Evolutionary conservation across 805 yeast genomes (phyloP).

Genomic region (Grigorovia jiainica): DNA sequence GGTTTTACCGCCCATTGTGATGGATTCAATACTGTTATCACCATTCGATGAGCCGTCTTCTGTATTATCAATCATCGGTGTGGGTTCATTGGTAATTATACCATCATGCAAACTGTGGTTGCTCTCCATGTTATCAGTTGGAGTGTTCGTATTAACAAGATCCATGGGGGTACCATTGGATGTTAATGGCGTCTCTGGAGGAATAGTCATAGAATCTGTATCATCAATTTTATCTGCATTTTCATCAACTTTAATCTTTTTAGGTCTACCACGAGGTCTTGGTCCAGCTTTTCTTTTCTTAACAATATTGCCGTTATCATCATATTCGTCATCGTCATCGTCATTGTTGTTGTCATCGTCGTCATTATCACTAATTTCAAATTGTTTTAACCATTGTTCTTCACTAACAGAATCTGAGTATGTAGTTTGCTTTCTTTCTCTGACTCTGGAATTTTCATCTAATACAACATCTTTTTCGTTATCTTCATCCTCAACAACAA

Average conservation of each 20-base stretch:
- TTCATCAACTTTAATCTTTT: constrained; percentile 15
- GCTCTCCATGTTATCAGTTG: background rate
- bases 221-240: background rate
- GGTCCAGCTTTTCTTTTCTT: constrained; percentile 16
- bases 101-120: background rate
- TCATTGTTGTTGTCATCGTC: constrained; percentile 48
- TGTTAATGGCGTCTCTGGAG: constrained; percentile 5
- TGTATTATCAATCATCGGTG: background rate
- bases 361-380: constrained; percentile 66
- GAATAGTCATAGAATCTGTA: background rate
- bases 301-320: constrained; percentile 2
- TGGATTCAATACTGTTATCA: no score
- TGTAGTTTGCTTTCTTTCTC: constrained; percentile 52
- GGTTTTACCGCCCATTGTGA: constrained; percentile 25
- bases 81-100: background rate
- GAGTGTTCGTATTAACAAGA: background rate
- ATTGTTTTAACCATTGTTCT: constrained; percentile 56
- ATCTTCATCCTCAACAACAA: constrained; percentile 31
- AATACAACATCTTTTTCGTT: constrained; percentile 27
- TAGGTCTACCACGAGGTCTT: constrained; percentile 13
- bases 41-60: no score
- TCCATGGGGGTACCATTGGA: constrained; percentile 2
- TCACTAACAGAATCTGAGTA: constrained; percentile 66
- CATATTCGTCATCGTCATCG: constrained; percentile 3
- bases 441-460: constrained; percentile 34